Percentiles rank a stretch among this genome's conserved stretches.
These are phyloP conservation scores for Climacium dendroides DNA, from an alignment of 225 moss, liverwort and hornwort genomes.

Conservation along the genomic window DNA sequence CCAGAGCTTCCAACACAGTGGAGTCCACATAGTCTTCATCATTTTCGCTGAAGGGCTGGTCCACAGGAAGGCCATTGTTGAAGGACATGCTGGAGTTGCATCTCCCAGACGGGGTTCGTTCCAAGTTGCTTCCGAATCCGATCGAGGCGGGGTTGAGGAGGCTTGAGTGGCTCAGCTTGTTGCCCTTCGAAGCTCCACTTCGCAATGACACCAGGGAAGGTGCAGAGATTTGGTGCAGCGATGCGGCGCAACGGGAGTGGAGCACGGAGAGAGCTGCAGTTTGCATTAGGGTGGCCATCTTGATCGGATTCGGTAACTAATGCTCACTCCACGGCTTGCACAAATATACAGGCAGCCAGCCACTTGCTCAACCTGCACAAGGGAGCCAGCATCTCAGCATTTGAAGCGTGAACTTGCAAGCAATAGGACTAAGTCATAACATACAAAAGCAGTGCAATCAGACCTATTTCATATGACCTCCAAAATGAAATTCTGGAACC, in stretches of 20 bases:
- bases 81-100: conserved; percentile 45
- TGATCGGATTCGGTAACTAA: neutral
- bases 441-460: neutral
- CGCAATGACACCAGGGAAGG: neutral
- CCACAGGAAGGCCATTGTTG: conserved; percentile 32
- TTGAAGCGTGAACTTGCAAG: neutral
- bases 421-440: too few relatives aligned
- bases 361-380: conserved; percentile 13
- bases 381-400: neutral
- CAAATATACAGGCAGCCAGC: neutral
- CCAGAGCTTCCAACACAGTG: conserved; percentile 33
- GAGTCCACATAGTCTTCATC: conserved; percentile 38
- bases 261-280: conserved; percentile 25
- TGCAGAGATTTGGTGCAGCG: neutral
- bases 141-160: neutral
- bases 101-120: neutral
- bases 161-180: conserved; percentile 2
- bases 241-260: conserved; percentile 3
- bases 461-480: neutral
- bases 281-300: conserved; percentile 27
- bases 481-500: neutral
- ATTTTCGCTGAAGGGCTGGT: conserved; percentile 36
- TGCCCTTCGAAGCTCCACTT: neutral
- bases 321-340: neutral
- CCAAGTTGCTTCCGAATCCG: neutral